Percentiles rank a stretch among this genome's conserved stretches.
These are phyloP conservation scores for Annulohypoxylon nitens DNA, from an alignment of 495 filamentous ascomycete genomes.

Conservation along the genomic window DNA sequence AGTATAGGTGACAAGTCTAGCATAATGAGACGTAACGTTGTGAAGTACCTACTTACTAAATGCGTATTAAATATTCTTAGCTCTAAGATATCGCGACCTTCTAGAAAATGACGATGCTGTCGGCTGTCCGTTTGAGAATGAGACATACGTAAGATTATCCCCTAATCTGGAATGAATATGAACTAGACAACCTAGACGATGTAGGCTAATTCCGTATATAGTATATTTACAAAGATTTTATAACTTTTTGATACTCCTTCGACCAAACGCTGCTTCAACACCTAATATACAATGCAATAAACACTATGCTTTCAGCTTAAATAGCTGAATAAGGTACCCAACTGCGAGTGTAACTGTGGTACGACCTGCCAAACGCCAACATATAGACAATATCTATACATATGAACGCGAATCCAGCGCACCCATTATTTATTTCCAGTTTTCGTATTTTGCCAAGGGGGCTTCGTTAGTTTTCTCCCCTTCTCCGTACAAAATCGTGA, in stretches of 20 bases:
- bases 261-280: background rate
- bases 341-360: background rate
- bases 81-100: background rate
- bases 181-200: background rate
- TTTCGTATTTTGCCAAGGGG: slow-evolving; percentile 53
- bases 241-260: background rate
- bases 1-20: too few relatives aligned
- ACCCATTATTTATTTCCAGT: slow-evolving; percentile 23
- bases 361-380: background rate
- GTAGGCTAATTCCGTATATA: slow-evolving; percentile 2
- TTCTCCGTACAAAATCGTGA: slow-evolving; percentile 8
- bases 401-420: slow-evolving; percentile 1
- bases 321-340: background rate
- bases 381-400: slow-evolving; percentile 4
- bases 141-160: background rate
- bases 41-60: too few relatives aligned
- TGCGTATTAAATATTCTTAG: background rate
- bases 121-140: background rate
- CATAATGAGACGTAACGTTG: too few relatives aligned
- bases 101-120: background rate
- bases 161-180: background rate
- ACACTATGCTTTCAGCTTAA: background rate
- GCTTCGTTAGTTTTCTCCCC: background rate
- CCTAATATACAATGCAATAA: slow-evolving; percentile 12
- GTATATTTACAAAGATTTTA: slow-evolving; percentile 1